phyloP scores from a whole-genome alignment of 2,329 filamentous ascomycete genomes.

The Anthostomella pinea region DNA sequence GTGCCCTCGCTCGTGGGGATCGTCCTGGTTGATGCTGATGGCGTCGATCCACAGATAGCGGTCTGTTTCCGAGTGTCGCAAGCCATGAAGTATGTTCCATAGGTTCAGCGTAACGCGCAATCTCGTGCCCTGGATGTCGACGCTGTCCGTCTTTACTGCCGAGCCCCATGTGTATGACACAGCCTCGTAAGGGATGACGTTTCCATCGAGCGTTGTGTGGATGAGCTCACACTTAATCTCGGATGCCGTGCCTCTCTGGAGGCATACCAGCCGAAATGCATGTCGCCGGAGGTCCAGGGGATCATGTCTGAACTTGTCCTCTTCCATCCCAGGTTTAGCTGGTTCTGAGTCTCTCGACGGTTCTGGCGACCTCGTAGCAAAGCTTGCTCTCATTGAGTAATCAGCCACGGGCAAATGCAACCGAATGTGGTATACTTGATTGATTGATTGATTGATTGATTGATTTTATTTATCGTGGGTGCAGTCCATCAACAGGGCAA shows the following conservation, averaged over 20 bases:
- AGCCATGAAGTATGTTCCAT: background rate
- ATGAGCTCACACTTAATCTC: slow-evolving; percentile 9
- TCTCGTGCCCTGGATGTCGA: slow-evolving; percentile 1
- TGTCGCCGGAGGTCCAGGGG: slow-evolving; percentile 6
- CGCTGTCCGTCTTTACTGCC: background rate
- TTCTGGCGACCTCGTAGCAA: no score
- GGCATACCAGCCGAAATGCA: slow-evolving; percentile 10
- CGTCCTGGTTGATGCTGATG: slow-evolving; percentile 10
- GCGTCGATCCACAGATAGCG: slow-evolving; percentile 14
- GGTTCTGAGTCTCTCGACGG: no score
- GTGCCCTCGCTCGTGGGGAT: slow-evolving; percentile 6
- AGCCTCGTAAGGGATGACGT: slow-evolving; percentile 11
- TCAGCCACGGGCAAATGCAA: no score
- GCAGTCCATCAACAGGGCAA: no score
- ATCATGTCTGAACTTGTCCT: slow-evolving; percentile 4
- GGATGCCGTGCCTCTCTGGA: background rate
- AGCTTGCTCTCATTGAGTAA: no score
- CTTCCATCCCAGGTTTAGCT: no score
- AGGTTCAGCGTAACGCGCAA: slow-evolving; percentile 9
- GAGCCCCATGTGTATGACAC: slow-evolving; percentile 13
- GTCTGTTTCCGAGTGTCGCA: slow-evolving; percentile 1
- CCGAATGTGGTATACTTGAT: no score
- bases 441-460: no score
- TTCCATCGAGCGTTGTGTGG: slow-evolving; percentile 7
- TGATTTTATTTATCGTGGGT: no score